phyloP scores from a whole-genome alignment of 2,329 filamentous ascomycete species.

The Trichophyton rubrum region DNA sequence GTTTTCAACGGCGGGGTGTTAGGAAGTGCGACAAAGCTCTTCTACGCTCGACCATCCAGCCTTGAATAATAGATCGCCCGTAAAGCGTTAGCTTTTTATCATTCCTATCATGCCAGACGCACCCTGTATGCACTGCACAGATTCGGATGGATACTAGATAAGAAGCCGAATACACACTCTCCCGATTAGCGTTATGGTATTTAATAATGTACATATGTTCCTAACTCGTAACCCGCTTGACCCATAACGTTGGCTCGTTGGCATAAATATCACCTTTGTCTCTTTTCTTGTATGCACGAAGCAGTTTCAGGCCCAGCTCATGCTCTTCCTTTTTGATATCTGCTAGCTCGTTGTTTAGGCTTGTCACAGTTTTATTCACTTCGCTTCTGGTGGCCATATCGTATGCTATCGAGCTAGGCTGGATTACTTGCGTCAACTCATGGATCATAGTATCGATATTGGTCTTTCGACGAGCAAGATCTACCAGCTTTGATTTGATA shows the following conservation, averaged over 20 bases:
- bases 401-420: constrained; percentile 53
- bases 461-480: constrained; percentile 52
- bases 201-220: constrained; percentile 1
- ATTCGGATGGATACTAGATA: not conserved
- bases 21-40: not conserved
- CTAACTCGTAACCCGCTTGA: constrained; percentile 60
- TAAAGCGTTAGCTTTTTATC: not conserved
- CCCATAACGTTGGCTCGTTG: constrained; percentile 56
- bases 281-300: constrained; percentile 61
- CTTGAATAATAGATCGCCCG: not conserved
- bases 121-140: not conserved
- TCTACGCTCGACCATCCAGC: not conserved
- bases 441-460: constrained; percentile 62
- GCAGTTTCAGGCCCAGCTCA: constrained; percentile 62
- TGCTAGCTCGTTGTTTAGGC: constrained; percentile 52
- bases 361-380: constrained; percentile 53
- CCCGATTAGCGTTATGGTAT: not conserved
- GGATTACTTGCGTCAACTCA: constrained; percentile 68
- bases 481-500: constrained; percentile 53
- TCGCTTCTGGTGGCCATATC: constrained; percentile 48
- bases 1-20: not conserved
- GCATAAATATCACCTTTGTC: constrained; percentile 45
- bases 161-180: not conserved
- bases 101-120: not conserved
- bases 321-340: constrained; percentile 67